phyloP scores from a whole-genome alignment of 2,329 filamentous ascomycete genomes.

The Geoglossum cookeanum region DNA sequence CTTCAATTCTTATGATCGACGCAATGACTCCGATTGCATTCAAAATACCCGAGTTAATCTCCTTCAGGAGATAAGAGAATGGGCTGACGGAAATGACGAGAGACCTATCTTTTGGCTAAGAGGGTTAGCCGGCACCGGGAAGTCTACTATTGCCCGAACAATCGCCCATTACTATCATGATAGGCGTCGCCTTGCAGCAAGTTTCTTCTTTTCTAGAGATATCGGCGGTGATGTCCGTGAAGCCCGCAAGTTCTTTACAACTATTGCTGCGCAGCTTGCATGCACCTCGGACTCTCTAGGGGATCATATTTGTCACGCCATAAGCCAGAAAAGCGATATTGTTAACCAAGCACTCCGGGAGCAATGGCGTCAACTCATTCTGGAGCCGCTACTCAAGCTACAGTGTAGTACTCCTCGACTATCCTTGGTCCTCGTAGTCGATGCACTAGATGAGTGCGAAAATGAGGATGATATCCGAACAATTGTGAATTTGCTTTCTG shows the following conservation, averaged over 20 bases:
- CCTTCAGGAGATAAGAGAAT: slow-evolving; percentile 12
- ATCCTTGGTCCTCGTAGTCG: slow-evolving; percentile 12
- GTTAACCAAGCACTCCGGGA: slow-evolving; percentile 14
- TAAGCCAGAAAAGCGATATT: slow-evolving; percentile 17
- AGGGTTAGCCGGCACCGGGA: slow-evolving; percentile 21
- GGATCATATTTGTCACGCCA: slow-evolving; percentile 12
- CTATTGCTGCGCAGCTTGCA: slow-evolving; percentile 20
- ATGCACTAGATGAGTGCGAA: slow-evolving; percentile 17
- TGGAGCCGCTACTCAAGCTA: slow-evolving; percentile 16
- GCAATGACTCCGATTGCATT: slow-evolving; percentile 12
- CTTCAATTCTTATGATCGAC: slow-evolving; percentile 10
- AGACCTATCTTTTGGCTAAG: slow-evolving; percentile 20
- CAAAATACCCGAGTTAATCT: slow-evolving; percentile 12
- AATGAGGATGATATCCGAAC: slow-evolving; percentile 9
- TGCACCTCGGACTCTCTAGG: slow-evolving; percentile 15
- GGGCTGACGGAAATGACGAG: slow-evolving; percentile 10
- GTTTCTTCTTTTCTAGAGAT: slow-evolving; percentile 28
- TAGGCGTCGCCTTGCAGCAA: slow-evolving; percentile 16
- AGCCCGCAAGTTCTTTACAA: slow-evolving; percentile 22
- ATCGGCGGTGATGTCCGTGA: slow-evolving; percentile 20
- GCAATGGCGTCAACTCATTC: slow-evolving; percentile 25
- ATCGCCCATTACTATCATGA: slow-evolving; percentile 13
- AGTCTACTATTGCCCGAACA: slow-evolving; percentile 20
- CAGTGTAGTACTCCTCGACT: not conserved
- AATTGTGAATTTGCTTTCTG: slow-evolving; percentile 12